Evolutionary conservation across 495 filamentous ascomycete genomes (phyloP).

Genomic region (Neurospora tetraspora): DNA sequence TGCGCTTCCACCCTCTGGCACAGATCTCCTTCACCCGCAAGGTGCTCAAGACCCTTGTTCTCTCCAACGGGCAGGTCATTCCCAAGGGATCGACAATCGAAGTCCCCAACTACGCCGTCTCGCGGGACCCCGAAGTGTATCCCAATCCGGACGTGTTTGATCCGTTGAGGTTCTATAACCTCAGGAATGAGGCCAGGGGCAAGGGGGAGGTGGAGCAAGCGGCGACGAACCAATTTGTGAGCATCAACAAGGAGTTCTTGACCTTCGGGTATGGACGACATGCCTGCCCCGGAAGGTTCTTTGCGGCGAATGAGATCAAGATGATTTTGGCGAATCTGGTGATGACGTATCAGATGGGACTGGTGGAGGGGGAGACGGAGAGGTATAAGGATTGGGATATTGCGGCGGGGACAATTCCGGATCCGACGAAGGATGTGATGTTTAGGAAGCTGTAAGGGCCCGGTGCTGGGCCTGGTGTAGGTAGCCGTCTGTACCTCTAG

Average conservation of each 20-base stretch:
- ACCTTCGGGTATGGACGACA: conserved; percentile 45
- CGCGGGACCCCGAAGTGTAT: conserved; percentile 19
- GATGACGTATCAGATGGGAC: conserved; percentile 45
- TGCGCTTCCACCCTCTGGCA: conserved; percentile 15
- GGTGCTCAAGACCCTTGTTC: conserved; percentile 26
- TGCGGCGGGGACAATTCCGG: conserved; percentile 9
- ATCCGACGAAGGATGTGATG: conserved; percentile 18
- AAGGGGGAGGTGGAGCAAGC: conserved; percentile 18
- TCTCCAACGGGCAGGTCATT: conserved; percentile 32
- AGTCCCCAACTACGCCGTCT: conserved; percentile 29
- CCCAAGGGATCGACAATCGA: conserved; percentile 27
- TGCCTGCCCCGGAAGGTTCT: conserved; percentile 52
- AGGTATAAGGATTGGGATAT: conserved; percentile 12
- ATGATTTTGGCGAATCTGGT: conserved; percentile 44
- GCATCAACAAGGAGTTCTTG: conserved; percentile 26
- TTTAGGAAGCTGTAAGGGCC: conserved; percentile 11
- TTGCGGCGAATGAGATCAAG: conserved; percentile 46
- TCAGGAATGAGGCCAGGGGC: conserved; percentile 27
- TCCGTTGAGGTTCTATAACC: conserved; percentile 37
- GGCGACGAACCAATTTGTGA: conserved; percentile 32
- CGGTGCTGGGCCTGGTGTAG: background rate
- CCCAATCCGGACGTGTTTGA: conserved; percentile 33
- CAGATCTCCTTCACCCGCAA: conserved; percentile 25
- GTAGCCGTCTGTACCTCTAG: background rate
- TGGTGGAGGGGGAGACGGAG: conserved; percentile 13